Evolutionary conservation across 225 moss, liverwort and hornwort genomes (phyloP).

Genomic region (Pseudoscleropodium purum): DNA sequence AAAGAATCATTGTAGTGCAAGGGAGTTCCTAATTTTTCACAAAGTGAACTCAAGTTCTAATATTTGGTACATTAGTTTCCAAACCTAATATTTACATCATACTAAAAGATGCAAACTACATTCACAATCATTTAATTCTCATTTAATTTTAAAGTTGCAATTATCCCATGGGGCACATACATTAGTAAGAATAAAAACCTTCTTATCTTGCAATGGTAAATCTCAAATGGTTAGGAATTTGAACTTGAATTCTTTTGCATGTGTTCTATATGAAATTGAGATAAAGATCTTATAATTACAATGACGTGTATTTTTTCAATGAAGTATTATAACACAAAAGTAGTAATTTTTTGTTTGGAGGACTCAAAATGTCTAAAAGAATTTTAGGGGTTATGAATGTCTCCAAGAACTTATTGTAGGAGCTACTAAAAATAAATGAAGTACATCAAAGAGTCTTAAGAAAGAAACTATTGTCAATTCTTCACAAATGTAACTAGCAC

Average conservation of each 20-base stretch:
- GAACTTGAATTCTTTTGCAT: background rate
- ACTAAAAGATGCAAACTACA: background rate
- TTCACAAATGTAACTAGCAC: background rate
- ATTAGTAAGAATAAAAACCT: too few relatives aligned
- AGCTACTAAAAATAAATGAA: background rate
- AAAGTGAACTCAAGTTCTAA: background rate
- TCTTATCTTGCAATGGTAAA: background rate
- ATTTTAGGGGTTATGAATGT: background rate
- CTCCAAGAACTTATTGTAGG: background rate
- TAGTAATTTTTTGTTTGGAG: fast-evolving
- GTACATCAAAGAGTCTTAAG: background rate
- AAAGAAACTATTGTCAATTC: background rate
- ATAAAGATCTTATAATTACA: background rate
- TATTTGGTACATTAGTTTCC: background rate
- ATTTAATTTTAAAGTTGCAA: background rate
- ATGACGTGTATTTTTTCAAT: fast-evolving
- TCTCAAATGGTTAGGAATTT: background rate
- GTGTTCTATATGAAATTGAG: background rate
- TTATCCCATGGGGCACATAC: fast-evolving
- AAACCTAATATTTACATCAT: background rate
- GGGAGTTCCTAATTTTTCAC: background rate
- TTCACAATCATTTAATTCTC: fast-evolving
- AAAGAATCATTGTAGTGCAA: background rate
- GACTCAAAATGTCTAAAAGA: background rate
- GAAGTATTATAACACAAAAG: background rate